A percentile compares a stretch with the other conserved stretches of the same genome.
These are phyloP conservation scores for Triadica sebifera DNA, from an alignment of 345 rosid genomes.

Conservation along the genomic window DNA sequence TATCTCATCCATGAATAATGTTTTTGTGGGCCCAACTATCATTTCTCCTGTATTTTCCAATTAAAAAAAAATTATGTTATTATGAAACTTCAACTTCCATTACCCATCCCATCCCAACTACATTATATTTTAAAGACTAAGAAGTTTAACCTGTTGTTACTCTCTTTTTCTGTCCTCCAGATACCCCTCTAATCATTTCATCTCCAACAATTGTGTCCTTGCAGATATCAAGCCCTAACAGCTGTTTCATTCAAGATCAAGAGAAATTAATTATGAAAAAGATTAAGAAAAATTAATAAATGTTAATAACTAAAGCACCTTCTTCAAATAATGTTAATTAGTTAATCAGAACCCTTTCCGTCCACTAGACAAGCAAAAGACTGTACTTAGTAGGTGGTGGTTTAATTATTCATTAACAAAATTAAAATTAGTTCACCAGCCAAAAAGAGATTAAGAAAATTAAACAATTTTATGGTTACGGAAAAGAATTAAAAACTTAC, in stretches of 20 bases:
- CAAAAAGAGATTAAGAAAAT: not conserved
- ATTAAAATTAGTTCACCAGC: constrained; percentile 8
- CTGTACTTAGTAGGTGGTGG: not conserved
- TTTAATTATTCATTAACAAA: not conserved
- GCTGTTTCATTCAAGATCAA: constrained; percentile 36
- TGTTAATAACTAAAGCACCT: not conserved
- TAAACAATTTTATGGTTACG: not conserved
- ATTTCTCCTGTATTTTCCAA: constrained; percentile 60
- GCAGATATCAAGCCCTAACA: constrained; percentile 84
- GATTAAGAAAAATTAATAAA: too few species aligned
- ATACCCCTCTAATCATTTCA: constrained; percentile 77
- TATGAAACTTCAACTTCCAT: too few species aligned
- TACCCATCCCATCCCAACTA: too few species aligned
- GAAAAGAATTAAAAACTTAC: constrained; percentile 35
- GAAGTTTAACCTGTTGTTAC: constrained; percentile 75
- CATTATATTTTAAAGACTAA: not conserved
- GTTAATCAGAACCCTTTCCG: not conserved
- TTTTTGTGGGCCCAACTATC: constrained; percentile 93
- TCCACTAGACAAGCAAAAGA: not conserved
- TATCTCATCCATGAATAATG: constrained; percentile 92
- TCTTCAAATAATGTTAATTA: not conserved
- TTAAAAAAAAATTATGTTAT: too few species aligned
- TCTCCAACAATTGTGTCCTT: constrained; percentile 80
- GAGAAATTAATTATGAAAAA: not conserved
- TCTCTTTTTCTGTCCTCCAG: constrained; percentile 88